Conservation (phyloP, 805 yeast genomes). For the Phaffomyces thermotolerans region DNA sequence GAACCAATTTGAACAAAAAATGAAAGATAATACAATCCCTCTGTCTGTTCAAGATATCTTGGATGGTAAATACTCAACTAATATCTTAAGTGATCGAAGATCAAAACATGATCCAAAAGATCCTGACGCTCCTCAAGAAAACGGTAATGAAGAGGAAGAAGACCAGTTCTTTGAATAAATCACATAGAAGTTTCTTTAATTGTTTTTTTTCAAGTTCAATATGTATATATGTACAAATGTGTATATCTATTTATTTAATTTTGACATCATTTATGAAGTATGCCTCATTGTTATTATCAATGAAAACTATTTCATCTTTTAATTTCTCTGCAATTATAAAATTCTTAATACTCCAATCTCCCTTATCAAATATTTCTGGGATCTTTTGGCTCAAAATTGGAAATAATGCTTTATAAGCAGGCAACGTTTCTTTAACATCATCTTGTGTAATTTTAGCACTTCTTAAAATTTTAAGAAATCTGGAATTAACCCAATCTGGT, state of each 20-base stretch:
- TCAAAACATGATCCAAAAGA: slow-evolving; percentile 14
- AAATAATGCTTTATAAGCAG: slow-evolving; percentile 46
- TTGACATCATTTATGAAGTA: slow-evolving; percentile 1
- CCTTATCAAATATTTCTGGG: slow-evolving; percentile 48
- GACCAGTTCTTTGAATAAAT: slow-evolving; percentile 24
- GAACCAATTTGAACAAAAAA: slow-evolving; percentile 42
- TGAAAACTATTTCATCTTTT: slow-evolving; percentile 3
- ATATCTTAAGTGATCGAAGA: slow-evolving; percentile 6
- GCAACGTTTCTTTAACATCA: slow-evolving; percentile 49
- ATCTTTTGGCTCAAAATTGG: slow-evolving; percentile 41
- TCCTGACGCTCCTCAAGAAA: slow-evolving; percentile 19
- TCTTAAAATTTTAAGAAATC: slow-evolving; percentile 31
- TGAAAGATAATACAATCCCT: slow-evolving; percentile 49
- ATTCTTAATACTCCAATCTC: slow-evolving; percentile 37
- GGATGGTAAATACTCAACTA: slow-evolving; percentile 24
- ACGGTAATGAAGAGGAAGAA: slow-evolving; percentile 20
- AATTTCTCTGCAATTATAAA: slow-evolving; percentile 37
- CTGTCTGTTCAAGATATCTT: slow-evolving; percentile 44
- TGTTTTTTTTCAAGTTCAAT: too few species aligned
- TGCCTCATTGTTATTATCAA: slow-evolving; percentile 23
- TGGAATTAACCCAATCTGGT: slow-evolving; percentile 44
- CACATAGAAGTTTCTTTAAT: too few species aligned
- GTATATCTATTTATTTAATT: neutral
- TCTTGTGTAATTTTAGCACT: slow-evolving; percentile 36
- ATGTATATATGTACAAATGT: neutral